Conservation (phyloP, 139 green algal genomes). For the Chlorella sp. region DNA sequence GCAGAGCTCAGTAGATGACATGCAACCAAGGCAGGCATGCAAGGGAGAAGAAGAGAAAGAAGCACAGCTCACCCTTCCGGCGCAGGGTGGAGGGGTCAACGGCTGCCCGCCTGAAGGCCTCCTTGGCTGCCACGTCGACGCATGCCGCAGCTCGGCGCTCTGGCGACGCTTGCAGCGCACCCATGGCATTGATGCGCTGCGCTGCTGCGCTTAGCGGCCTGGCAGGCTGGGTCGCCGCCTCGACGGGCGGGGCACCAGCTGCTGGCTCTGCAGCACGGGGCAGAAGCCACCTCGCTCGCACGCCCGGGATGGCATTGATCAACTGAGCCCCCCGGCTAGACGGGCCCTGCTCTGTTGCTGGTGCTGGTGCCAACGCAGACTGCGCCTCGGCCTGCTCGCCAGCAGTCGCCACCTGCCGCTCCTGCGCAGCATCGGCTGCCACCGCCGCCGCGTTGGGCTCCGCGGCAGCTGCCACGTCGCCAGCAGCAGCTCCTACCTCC, state of each 20-base stretch:
- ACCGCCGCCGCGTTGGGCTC: background rate
- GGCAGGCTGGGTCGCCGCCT: background rate
- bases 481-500: background rate
- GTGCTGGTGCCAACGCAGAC: background rate
- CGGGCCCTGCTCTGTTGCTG: background rate
- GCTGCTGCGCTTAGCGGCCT: background rate
- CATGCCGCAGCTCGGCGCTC: no score
- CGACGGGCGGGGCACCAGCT: no score
- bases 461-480: background rate
- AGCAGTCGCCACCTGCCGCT: background rate
- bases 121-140: no score
- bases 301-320: no score
- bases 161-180: background rate
- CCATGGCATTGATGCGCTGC: background rate
- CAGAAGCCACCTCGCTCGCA: no score
- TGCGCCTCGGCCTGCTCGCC: background rate
- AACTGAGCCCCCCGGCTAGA: no score
- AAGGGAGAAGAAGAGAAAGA: no score
- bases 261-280: no score
- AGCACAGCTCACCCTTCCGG: constrained; percentile 6
- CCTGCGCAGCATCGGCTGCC: background rate
- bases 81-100: constrained; percentile 6
- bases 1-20: background rate
- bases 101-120: no score
- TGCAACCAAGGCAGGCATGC: background rate